Percentiles rank a stretch among this genome's conserved stretches.
Conservation (phyloP, 2,329 filamentous ascomycete species). For the Ophiostoma pallidulum region DNA sequence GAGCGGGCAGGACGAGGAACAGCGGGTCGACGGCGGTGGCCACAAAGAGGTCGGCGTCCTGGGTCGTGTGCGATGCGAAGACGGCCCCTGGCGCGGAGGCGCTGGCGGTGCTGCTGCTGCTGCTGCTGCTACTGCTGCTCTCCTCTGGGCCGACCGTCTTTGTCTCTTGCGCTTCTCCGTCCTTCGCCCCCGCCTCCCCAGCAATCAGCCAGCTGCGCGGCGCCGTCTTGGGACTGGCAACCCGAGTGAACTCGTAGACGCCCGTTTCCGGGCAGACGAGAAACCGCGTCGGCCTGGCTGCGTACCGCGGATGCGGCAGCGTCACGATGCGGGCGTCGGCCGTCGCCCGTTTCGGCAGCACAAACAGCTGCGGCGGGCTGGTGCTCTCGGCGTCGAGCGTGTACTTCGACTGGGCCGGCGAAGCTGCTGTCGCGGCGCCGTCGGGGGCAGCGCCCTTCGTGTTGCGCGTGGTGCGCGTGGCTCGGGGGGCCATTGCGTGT, state of each 20-base stretch:
- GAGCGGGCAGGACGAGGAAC: conserved; percentile 70
- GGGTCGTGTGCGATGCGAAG: conserved; percentile 40
- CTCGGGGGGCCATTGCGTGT: conserved; percentile 13
- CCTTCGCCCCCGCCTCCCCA: conserved; percentile 7
- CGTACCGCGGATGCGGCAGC: conserved; percentile 49
- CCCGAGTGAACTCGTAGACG: conserved; percentile 55
- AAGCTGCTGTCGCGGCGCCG: conserved; percentile 20
- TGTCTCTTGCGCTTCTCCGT: background rate
- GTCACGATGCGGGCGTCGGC: conserved; percentile 48
- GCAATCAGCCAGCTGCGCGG: conserved; percentile 54
- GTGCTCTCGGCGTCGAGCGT: conserved; percentile 29
- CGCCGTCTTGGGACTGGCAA: conserved; percentile 41
- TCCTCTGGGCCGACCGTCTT: too few relatives aligned
- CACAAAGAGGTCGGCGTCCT: conserved; percentile 65
- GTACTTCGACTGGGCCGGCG: conserved; percentile 27
- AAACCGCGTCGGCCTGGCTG: conserved; percentile 44
- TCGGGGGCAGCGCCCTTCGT: conserved; percentile 28
- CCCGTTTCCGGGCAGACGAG: conserved; percentile 52
- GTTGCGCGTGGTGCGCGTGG: conserved; percentile 36
- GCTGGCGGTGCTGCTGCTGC: background rate
- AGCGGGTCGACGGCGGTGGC: conserved; percentile 77
- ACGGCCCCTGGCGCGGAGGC: conserved; percentile 13
- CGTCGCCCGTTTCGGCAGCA: conserved; percentile 47
- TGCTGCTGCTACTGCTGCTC: too few relatives aligned
- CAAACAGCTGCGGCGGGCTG: conserved; percentile 47